A percentile compares a stretch with the other conserved stretches of the same genome.
These are phyloP conservation scores for Zoysia matrella DNA, from an alignment of 202 grass and related monocot genomes.

Conservation along the genomic window DNA sequence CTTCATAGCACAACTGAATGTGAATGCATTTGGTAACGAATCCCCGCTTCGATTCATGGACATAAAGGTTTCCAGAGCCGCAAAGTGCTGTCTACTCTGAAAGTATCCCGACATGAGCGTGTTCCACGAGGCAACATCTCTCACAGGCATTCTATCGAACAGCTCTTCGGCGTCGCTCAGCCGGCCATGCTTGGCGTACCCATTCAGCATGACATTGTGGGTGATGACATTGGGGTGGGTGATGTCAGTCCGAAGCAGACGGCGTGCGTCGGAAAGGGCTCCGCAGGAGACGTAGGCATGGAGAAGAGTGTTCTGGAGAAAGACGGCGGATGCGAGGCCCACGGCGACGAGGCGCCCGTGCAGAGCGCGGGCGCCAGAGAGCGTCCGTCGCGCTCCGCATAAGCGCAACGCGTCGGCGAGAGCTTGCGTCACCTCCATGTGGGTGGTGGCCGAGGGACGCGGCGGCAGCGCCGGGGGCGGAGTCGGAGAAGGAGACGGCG, in stretches of 20 bases:
- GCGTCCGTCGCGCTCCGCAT: constrained; percentile 40
- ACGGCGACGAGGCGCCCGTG: constrained; percentile 71
- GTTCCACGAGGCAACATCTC: constrained; percentile 85
- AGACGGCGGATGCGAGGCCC: constrained; percentile 71
- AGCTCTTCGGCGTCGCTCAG: constrained; percentile 61
- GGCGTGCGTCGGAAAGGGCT: constrained; percentile 60
- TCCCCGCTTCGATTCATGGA: constrained; percentile 51
- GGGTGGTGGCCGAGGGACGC: constrained; percentile 38
- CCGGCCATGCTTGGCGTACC: constrained; percentile 60
- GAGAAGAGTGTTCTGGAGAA: constrained; percentile 90
- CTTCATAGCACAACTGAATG: constrained; percentile 69
- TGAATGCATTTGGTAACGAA: constrained; percentile 69
- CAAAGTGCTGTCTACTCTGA: constrained; percentile 43
- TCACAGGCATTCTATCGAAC: constrained; percentile 81
- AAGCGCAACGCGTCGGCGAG: constrained; percentile 63
- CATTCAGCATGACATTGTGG: constrained; percentile 77
- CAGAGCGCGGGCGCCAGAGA: constrained; percentile 56
- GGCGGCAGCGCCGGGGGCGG: neutral
- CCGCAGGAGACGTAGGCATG: constrained; percentile 76
- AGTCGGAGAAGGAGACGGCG: neutral
- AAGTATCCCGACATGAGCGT: constrained; percentile 79
- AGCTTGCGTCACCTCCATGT: constrained; percentile 78
- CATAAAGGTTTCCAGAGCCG: constrained; percentile 56
- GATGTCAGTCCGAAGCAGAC: constrained; percentile 58
- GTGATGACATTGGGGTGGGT: constrained; percentile 66